Evolutionary conservation across 805 yeast genomes (phyloP), one percentile per base, ranked within the genome.

Genomic region (Lipomyces kockii): DNA sequence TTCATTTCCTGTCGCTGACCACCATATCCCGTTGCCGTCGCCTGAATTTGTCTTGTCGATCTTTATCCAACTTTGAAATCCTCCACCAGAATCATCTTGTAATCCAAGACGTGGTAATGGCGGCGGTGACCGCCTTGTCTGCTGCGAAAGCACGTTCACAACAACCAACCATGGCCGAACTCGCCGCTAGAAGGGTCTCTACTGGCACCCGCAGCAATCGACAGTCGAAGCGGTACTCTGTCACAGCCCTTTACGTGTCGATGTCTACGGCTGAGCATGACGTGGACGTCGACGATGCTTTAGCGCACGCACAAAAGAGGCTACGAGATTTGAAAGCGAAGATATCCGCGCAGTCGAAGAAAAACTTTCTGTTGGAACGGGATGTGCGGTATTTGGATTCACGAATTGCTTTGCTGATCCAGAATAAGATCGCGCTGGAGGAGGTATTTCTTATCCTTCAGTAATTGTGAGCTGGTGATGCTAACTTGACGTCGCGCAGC

Each of bases 301-400:
- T 78, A 34, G 74, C 80, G 9, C 71, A 73, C 57, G 74, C 79
- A 4, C 80, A 78, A 68, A 69, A 69, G 58, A 76, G 72, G 57
- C 73, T 77, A 52, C 73, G 77, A 14, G 66, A 63, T 22, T 77
- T 79, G 56, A 79, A 79, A 64, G 67, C 77, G 3, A 66, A 72
- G 52, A 79, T 79, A 49, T 76, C 80, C 20, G 77, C 76, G 54
- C 79, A 74, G 68, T 75, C 79, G 51, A 79, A 78, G 66, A 71
- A 69, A 49, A 80, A 79, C 67, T 79, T 78, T 61, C 69, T 77
- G 61, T 73, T 78, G 60, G 82, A 80, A 63, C 76, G 75, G 65
- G 81, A 80, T 61, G 80, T 79, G 54, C 74, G 80, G 57, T 78
- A 76, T 60, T 73, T 79, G 43, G 82, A 79, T 67, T 67, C 77